A percentile compares a stretch with the other conserved stretches of the same genome.
Conservation (phyloP, 192 early-diverging fungal species). For the Chytriomyces sp. region DNA sequence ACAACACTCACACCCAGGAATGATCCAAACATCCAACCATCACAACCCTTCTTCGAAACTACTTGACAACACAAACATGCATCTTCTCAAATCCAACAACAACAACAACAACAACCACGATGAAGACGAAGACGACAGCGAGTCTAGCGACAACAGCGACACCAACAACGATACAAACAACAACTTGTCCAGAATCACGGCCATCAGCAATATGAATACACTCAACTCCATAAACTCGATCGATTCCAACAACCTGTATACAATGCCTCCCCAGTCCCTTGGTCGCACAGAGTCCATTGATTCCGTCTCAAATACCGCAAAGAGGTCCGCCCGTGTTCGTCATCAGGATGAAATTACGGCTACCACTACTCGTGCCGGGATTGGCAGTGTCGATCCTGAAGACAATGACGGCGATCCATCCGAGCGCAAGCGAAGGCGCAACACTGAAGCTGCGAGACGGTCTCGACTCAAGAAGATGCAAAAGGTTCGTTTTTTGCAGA, state of each 20-base stretch:
- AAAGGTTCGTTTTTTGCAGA: constrained; percentile 67
- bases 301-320: background rate
- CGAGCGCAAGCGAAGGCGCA: constrained; percentile 28
- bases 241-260: background rate
- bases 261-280: background rate
- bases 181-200: background rate
- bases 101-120: too few relatives aligned
- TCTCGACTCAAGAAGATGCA: constrained; percentile 84
- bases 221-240: background rate
- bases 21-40: too few relatives aligned
- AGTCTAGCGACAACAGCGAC: constrained; percentile 14
- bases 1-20: too few relatives aligned
- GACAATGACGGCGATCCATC: constrained; percentile 25
- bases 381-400: background rate
- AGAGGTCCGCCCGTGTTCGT: background rate
- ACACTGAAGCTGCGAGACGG: constrained; percentile 90
- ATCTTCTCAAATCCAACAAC: too few relatives aligned
- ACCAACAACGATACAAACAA: constrained; percentile 21
- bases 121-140: background rate
- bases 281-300: background rate
- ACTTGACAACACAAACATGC: too few relatives aligned
- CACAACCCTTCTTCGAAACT: too few relatives aligned
- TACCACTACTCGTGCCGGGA: background rate
- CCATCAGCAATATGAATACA: background rate
- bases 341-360: background rate